Evolutionary conservation across 2,329 filamentous ascomycete species (phyloP), one percentile per base, ranked within the genome.

Genomic region (Macrophomina pseudophaseolina): DNA sequence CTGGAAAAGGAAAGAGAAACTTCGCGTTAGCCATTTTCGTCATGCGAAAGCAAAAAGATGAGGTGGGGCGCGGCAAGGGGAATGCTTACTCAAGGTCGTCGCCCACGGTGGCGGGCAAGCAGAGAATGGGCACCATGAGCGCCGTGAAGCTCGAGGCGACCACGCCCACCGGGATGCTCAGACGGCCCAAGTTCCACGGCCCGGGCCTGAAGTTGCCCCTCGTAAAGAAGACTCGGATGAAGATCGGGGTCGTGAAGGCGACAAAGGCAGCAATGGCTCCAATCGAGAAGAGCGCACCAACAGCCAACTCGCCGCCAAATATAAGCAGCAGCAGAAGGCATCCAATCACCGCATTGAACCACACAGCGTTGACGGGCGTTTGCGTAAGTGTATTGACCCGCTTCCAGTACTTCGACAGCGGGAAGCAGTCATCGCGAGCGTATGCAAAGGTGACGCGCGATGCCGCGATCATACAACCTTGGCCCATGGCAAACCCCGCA

Each of bases 391-490:
- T 71, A 76, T 91, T 89, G 60, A 91, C 88, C 30, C 79, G 73
- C 71, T 86, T 87, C 81, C 88, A 88, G 71, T 83, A 82, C 0
- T 77, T 77, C 5, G 86, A 88, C 5, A 86, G 72, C 0, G 89
- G 89, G 73, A 92, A 90, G 74, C 88, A 90, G 71, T 87, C 89
- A 72, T 92, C 90, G 40, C 90, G 87, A 18, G 90, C 89, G 76
- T 92, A 92, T 16, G 89, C 90, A 72, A 90, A 92, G 1, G 88
- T 90, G 52, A 91, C 89, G 56, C 90, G 84, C 28, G 86, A 89
- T 5, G 85, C 85, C 7, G 85, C 84, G 44, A 92, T 86, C 87
- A 91, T 91, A 74, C 88, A 90, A 1, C 88, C 90, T 74, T 91
- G 89, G 5, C 90, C 90, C 87, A 91, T 91, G 48, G 85, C 87